Evolutionary conservation across 768 basidiomycete genomes (phyloP).

Genomic region (Austroboletus eburneus): DNA sequence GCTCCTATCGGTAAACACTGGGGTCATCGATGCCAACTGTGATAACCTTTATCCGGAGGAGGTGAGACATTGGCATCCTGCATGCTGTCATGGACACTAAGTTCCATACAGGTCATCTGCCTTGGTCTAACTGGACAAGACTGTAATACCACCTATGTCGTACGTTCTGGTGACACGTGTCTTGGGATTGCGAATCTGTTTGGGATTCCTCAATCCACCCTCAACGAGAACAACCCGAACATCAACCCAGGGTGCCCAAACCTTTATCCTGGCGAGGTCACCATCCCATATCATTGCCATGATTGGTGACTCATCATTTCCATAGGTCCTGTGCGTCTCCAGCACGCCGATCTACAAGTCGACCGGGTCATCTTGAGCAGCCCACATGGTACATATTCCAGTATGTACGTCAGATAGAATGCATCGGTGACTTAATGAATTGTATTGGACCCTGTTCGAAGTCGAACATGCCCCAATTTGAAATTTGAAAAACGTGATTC

Average conservation of each 20-base stretch:
- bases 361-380: too few relatives aligned
- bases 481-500: too few relatives aligned
- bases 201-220: constrained; percentile 41
- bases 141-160: constrained; percentile 48
- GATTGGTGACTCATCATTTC: not conserved
- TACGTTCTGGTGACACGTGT: constrained; percentile 51
- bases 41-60: constrained; percentile 52
- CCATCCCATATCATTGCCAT: not conserved
- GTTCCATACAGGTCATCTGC: constrained; percentile 41
- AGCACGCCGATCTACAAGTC: too few relatives aligned
- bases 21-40: constrained; percentile 48
- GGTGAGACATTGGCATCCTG: constrained; percentile 26
- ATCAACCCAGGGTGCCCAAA: constrained; percentile 48
- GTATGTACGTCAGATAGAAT: too few relatives aligned
- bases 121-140: constrained; percentile 55
- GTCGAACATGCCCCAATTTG: too few relatives aligned
- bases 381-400: too few relatives aligned
- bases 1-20: constrained; percentile 49
- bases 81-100: not conserved
- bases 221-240: constrained; percentile 64
- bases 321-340: constrained; percentile 26
- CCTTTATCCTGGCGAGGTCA: constrained; percentile 58
- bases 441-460: too few relatives aligned
- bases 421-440: too few relatives aligned
- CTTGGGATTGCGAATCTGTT: constrained; percentile 35